These are phyloP conservation scores for Polyporus arcularius DNA, from an alignment of 768 basidiomycete genomes.

Conservation along the genomic window DNA sequence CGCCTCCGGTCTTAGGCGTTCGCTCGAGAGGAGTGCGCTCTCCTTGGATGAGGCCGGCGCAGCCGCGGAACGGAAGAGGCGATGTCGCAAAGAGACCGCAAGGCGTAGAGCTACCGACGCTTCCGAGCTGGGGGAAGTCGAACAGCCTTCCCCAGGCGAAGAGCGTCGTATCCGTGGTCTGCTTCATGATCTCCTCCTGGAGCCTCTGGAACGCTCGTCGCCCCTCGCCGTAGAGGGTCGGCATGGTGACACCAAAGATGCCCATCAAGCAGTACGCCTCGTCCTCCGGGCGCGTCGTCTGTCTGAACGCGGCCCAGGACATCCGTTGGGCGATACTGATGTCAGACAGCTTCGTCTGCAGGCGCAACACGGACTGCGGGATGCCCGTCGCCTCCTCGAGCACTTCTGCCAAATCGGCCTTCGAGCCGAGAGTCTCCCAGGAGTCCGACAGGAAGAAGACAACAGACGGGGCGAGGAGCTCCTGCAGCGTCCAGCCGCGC, in stretches of 20 bases:
- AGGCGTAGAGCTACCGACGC: too few relatives aligned
- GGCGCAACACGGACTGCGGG: background rate
- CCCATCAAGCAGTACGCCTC: conserved; percentile 14
- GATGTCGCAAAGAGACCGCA: too few relatives aligned
- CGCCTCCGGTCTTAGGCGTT: too few relatives aligned
- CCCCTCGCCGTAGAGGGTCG: conserved; percentile 11
- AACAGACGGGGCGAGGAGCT: background rate
- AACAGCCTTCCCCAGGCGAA: conserved; percentile 6
- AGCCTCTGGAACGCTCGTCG: conserved; percentile 5
- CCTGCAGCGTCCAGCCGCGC: conserved; percentile 7
- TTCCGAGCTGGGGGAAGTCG: too few relatives aligned
- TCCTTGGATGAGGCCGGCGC: too few relatives aligned
- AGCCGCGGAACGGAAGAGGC: too few relatives aligned
- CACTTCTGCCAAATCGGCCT: background rate
- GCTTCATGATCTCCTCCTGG: conserved; percentile 11
- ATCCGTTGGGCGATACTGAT: conserved; percentile 8
- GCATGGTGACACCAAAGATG: conserved; percentile 7
- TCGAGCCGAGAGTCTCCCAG: background rate
- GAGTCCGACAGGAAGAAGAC: conserved; percentile 1
- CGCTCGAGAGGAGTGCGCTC: too few relatives aligned
- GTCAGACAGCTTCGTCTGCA: background rate
- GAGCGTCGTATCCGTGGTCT: background rate
- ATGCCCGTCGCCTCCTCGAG: background rate
- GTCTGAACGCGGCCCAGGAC: conserved; percentile 6
- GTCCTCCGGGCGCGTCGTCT: conserved; percentile 9